phyloP scores from a whole-genome alignment of 2,329 filamentous ascomycete genomes.

The Coniella vitis region DNA sequence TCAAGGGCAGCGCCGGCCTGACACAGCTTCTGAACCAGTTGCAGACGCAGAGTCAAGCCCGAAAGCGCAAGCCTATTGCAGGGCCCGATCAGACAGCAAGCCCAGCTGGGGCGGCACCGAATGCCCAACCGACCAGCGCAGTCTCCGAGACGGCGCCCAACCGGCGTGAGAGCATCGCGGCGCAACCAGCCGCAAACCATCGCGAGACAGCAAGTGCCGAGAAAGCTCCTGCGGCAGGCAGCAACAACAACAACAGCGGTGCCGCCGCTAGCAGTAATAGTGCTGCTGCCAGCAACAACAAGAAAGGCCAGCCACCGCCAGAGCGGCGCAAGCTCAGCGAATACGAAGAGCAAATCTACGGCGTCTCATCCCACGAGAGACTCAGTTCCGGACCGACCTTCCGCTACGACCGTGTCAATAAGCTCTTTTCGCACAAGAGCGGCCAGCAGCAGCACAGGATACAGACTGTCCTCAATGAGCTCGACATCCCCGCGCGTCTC shows the following conservation, averaged over 20 bases:
- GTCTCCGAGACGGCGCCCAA: slow-evolving; percentile 31
- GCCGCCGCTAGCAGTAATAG: no score
- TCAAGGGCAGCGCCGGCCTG: slow-evolving; percentile 13
- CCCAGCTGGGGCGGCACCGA: slow-evolving; percentile 31
- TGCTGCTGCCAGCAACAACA: slow-evolving; percentile 24
- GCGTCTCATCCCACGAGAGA: slow-evolving; percentile 79
- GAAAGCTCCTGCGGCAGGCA: slow-evolving; percentile 30
- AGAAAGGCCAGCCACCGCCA: slow-evolving; percentile 44
- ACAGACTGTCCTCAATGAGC: slow-evolving; percentile 61
- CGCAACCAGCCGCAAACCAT: slow-evolving; percentile 29
- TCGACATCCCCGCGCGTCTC: slow-evolving; percentile 64
- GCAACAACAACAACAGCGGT: no score
- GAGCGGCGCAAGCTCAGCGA: slow-evolving; percentile 65
- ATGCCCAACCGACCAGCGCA: slow-evolving; percentile 28
- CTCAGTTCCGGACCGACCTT: slow-evolving; percentile 82
- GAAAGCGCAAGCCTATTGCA: slow-evolving; percentile 74
- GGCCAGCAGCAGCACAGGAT: slow-evolving; percentile 71
- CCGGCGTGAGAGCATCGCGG: slow-evolving; percentile 49
- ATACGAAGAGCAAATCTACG: slow-evolving; percentile 72
- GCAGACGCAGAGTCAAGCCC: slow-evolving; percentile 83
- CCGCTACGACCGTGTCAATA: slow-evolving; percentile 75
- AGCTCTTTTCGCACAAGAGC: slow-evolving; percentile 70
- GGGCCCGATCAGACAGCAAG: slow-evolving; percentile 50
- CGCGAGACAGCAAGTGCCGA: slow-evolving; percentile 39
- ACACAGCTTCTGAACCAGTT: slow-evolving; percentile 27